Conservation (phyloP, 805 yeast genomes). For the Ogataea kodamae region DNA sequence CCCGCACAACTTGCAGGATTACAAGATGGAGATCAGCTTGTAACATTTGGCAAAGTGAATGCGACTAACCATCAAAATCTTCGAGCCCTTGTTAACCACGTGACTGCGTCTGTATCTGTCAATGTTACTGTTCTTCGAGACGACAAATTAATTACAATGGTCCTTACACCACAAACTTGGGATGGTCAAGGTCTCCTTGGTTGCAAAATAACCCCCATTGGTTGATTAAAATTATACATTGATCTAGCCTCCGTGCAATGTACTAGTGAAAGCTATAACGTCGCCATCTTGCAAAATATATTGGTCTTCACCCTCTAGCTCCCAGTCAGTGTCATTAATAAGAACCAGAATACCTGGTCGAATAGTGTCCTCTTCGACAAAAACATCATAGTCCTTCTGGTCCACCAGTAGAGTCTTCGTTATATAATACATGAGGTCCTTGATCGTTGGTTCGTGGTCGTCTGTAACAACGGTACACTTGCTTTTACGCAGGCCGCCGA, state of each 20-base stretch:
- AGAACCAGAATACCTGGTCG: conserved; percentile 92
- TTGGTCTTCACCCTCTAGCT: conserved; percentile 81
- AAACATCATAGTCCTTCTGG: conserved; percentile 63
- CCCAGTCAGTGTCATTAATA: conserved; percentile 97
- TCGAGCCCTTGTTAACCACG: conserved; percentile 37
- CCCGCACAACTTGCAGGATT: conserved; percentile 60
- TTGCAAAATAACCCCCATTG: conserved; percentile 46
- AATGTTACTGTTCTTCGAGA: conserved; percentile 25
- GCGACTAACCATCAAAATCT: conserved; percentile 50
- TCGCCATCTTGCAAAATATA: conserved; percentile 77
- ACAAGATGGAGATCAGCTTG: conserved; percentile 48
- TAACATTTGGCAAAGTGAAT: conserved; percentile 51
- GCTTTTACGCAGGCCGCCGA: conserved; percentile 54
- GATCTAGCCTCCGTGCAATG: conserved; percentile 84
- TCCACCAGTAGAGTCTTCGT: conserved; percentile 53
- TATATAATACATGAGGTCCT: conserved; percentile 56
- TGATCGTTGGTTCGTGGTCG: conserved; percentile 33
- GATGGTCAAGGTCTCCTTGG: conserved; percentile 68
- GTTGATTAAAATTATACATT: background rate
- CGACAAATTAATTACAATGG: conserved; percentile 23
- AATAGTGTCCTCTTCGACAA: conserved; percentile 75
- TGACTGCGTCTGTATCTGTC: conserved; percentile 5
- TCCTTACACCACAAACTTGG: conserved; percentile 55
- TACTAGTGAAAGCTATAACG: conserved; percentile 80
- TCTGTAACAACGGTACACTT: conserved; percentile 41